Evolutionary conservation across 176 grass and related monocot species (phyloP).

Genomic region (Alopecurus myosuroides): DNA sequence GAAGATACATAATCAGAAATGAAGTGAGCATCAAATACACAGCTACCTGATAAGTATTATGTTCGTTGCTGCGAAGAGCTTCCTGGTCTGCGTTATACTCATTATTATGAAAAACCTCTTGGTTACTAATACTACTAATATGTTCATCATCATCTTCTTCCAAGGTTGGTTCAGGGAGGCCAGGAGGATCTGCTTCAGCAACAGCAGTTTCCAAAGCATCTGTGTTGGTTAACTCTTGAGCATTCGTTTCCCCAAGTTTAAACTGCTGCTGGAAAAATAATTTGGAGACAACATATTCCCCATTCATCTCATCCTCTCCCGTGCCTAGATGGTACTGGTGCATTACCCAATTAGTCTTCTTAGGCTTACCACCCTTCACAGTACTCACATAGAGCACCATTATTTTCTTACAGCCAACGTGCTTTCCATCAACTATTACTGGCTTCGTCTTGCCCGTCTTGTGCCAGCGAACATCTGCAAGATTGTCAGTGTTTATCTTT

Average conservation of each 20-base stretch:
- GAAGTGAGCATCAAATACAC: not conserved
- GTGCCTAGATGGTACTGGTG: constrained; percentile 92
- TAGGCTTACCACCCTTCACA: constrained; percentile 61
- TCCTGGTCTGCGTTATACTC: constrained; percentile 28
- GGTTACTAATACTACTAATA: constrained; percentile 16
- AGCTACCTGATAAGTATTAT: constrained; percentile 46
- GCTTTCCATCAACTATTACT: constrained; percentile 65
- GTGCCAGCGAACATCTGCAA: constrained; percentile 87
- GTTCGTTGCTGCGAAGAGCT: constrained; percentile 20
- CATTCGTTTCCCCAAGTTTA: constrained; percentile 62
- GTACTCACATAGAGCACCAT: constrained; percentile 87
- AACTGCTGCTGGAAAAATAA: constrained; percentile 85
- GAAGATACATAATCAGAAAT: not conserved
- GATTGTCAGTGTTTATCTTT: constrained; percentile 73
- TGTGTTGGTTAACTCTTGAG: constrained; percentile 14
- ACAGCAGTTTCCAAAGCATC: constrained; percentile 34
- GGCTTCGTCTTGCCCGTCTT: constrained; percentile 96
- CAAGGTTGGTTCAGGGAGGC: constrained; percentile 21
- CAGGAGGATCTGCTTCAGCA: constrained; percentile 25
- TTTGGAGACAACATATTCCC: constrained; percentile 88
- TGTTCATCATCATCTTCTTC: constrained; percentile 27
- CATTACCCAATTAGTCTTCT: constrained; percentile 98
- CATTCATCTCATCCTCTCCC: constrained; percentile 84
- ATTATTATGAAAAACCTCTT: constrained; percentile 34
- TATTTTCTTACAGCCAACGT: constrained; percentile 91